Base-by-base conservation (phyloP, 2,329 filamentous ascomycete species). In the Biscogniauxia sp. region DNA sequence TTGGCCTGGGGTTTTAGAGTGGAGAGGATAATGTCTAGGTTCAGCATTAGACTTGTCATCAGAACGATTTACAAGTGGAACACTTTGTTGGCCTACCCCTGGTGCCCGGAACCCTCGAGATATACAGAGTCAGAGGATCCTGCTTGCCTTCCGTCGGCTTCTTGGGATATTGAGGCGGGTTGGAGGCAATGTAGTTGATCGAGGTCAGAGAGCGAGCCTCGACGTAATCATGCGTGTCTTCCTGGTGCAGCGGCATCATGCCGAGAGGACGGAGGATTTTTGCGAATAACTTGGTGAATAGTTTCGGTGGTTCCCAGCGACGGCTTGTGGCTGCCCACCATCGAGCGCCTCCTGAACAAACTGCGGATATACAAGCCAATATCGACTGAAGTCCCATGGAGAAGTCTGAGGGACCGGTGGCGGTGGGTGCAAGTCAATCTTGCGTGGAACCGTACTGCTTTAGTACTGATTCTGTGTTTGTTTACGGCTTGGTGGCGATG, bases 31-130 rank as follows among this genome's bases (percentile, higher is more conserved):
- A 97, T 84, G 82, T 97, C 94, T 95, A 55, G 37, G 49, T 15
- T 41, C 50, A 55, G 53, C 20, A 58, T 60, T 61, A 63, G 59
- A 53, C 28, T 23, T 23, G 25, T 26, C 8, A 25, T 45, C 61
- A 66, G 15, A 15, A 53, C 56, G 55, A 17, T 51, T 55, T 45
- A 58, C 55, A 55, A 20, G 61, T 51, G 51, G 28, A 45, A 37
- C 26, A 54, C 56, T 32, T 58, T 55, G 55, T 37, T 52, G 23
- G 73, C 78, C 66, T 80, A 93, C 92, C 92, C 88, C 88, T 87
- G 64, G 91, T 96, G 20, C 94, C 94, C 1, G 95, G 95, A 0
- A 99, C 94, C 66, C 94, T 83, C 41, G 94, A 92, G 66, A 99
- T 96, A 77, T 99, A 99, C 50, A 99, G 84, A 2, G 88, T 87